Percentiles rank a stretch among this genome's conserved stretches.
phyloP scores from a whole-genome alignment of 805 yeast species.

The Candida takata region DNA sequence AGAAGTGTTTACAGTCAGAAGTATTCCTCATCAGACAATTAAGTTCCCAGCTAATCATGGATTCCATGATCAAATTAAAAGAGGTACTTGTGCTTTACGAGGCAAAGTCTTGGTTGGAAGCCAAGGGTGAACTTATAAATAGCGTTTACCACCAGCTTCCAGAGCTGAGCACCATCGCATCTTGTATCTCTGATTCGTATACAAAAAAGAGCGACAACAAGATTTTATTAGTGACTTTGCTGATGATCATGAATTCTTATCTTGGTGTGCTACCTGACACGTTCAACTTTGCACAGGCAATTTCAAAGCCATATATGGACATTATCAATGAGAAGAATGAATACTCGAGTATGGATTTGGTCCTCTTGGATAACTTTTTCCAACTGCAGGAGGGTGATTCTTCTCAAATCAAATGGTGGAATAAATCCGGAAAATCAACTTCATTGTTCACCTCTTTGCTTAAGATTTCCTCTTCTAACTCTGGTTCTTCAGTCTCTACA shows the following conservation, averaged over 20 bases:
- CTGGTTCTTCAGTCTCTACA: constrained; percentile 36
- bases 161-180: constrained; percentile 37
- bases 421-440: constrained; percentile 35
- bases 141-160: constrained; percentile 38
- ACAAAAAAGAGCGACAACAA: constrained; percentile 32
- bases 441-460: constrained; percentile 66
- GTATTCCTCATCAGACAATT: constrained; percentile 52
- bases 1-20: constrained; percentile 50
- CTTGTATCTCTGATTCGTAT: constrained; percentile 36
- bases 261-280: constrained; percentile 31
- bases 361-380: constrained; percentile 51
- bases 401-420: constrained; percentile 76
- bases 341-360: constrained; percentile 47
- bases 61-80: constrained; percentile 47
- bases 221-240: constrained; percentile 40
- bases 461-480: constrained; percentile 38
- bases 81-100: constrained; percentile 31
- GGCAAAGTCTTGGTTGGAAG: constrained; percentile 34
- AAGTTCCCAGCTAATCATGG: constrained; percentile 51
- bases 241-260: constrained; percentile 37
- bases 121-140: constrained; percentile 27
- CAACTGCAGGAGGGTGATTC: constrained; percentile 50
- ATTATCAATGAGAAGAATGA: constrained; percentile 25
- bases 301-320: constrained; percentile 30
- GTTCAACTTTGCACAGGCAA: constrained; percentile 24